Conservation (phyloP, 208 protist species). For the Wallacemonas sp. region DNA sequence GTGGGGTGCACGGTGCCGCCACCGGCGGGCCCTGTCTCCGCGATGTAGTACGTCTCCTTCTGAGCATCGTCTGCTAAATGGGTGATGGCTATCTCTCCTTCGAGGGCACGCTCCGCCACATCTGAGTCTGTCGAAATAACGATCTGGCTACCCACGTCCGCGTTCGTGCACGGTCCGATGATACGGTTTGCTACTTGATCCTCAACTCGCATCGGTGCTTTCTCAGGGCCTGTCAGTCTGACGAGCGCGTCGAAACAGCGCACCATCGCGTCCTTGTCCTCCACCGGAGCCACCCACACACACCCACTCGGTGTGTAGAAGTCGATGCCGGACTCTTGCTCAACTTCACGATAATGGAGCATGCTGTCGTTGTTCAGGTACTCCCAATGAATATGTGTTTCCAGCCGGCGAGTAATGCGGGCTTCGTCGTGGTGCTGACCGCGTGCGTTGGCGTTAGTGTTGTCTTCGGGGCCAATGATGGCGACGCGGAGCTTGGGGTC, state of each 20-base stretch:
- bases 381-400: slow-evolving; percentile 15
- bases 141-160: background rate
- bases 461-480: slow-evolving; percentile 22
- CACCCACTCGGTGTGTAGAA: slow-evolving; percentile 25
- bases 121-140: background rate
- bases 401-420: slow-evolving; percentile 24
- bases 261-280: slow-evolving; percentile 12
- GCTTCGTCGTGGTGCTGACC: slow-evolving; percentile 34
- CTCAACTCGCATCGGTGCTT: background rate
- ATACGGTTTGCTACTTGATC: background rate
- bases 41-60: slow-evolving; percentile 19
- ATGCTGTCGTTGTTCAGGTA: slow-evolving; percentile 23
- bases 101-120: slow-evolving; percentile 15
- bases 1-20: slow-evolving; percentile 30
- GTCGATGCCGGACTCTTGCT: slow-evolving; percentile 19
- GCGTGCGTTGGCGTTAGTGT: slow-evolving; percentile 19
- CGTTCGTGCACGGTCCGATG: background rate
- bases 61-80: slow-evolving; percentile 13
- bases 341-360: slow-evolving; percentile 20
- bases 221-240: background rate
- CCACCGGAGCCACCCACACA: slow-evolving; percentile 14
- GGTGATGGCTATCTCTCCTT: slow-evolving; percentile 5
- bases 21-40: slow-evolving; percentile 17
- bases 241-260: slow-evolving; percentile 2
- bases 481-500: slow-evolving; percentile 14